Evolutionary conservation across 768 basidiomycete genomes (phyloP), one percentile per base, ranked within the genome.

Genomic region (Lentinula lateritia): DNA sequence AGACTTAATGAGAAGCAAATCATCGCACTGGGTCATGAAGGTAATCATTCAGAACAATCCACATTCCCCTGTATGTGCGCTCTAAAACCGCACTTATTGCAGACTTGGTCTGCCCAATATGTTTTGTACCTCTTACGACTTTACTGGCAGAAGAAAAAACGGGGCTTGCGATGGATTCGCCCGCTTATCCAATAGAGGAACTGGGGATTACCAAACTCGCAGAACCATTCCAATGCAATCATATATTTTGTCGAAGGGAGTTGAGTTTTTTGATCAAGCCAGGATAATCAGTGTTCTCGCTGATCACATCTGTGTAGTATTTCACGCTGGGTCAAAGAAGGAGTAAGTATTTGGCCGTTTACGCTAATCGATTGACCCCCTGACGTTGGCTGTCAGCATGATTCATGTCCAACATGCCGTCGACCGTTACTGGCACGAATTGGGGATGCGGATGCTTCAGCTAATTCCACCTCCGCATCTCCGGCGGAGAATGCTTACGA

Each of bases 191-290:
- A 15, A 65, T 77, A n/a, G 87, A 90, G 63, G 80, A 85, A 41
- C 71, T 89, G 0, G 92, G 92, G 3, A 84, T 92, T 20, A 90
- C 89, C 20, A 81, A 76, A 65, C 73, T 93, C 7, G 70, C 75
- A 60, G 69, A 80, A 66, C 61, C 78, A 66, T 73, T 79, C 77
- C 80, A 82, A 63, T 83, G 85, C 64, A 80, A 83, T 3, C 91
- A 93, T 69, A 66, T 88, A n/a, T 93, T 92, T 67, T 93, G 91
- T 70, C 81, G 89, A 66, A 85, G 84, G 76, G 91, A 93, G 91
- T 92, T 74, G 46, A 74, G 70, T 67, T 56, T 52, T 61, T 36
- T n/a, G 43, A 45, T 60, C 46, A 42, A 60, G 36, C 15, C 5
- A 32, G 61, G 60, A 63, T 60, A 45, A 43, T 15, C 60, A 42